Base-by-base conservation (phyloP, 2,329 filamentous ascomycete species). In the Pseudocercospora crystallina region DNA sequence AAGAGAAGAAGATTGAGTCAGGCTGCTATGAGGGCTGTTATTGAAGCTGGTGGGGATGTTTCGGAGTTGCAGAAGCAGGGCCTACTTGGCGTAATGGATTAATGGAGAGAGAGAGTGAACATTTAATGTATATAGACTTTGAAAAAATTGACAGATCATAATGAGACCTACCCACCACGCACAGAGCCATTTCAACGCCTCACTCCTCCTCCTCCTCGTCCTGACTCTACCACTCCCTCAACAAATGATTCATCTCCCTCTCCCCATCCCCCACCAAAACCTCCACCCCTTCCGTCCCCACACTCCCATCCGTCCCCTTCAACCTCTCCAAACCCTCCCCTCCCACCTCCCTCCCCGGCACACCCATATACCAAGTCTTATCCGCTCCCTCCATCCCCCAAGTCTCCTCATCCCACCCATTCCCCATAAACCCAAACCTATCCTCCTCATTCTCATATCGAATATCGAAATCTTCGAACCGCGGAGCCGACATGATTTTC, bases 11-110 rank as follows among this genome's bases (percentile, higher is more conserved):
- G 80, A 66, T 66, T 91, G 48, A 85, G 80, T 63, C 82, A 88
- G 68, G 83, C 83, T 7, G 84, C 87, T 29, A 72, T 86, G 56
- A 82, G 82, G 68, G 86, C 85, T 8, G 82, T 90, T 0, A 75
- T 81, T 48, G 86, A 84, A 9, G 86, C 84, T 0, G 87, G 87
- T 1, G 88, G 86, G 2, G 84, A 90, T 67, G 49, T 77, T 30
- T 69, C 68, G 42, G 63, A 63, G 32, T 61, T 80, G 60, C 69
- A 71, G 59, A 66, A 68, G 56, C 73, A 72, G 39, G 73, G 71
- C 2, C 50, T 76, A 57, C 59, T 70, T 42, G 17, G 13, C 14
- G 17, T 42, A 26, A 29, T 20, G 10, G 39, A 29, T 5, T 26
- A 14, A 15, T 15, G 35, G 35, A n/a, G 9, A 38, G 35, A n/a